Conservation (phyloP, 2,329 filamentous ascomycete species). For the Hymenoscyphus salicellus region DNA sequence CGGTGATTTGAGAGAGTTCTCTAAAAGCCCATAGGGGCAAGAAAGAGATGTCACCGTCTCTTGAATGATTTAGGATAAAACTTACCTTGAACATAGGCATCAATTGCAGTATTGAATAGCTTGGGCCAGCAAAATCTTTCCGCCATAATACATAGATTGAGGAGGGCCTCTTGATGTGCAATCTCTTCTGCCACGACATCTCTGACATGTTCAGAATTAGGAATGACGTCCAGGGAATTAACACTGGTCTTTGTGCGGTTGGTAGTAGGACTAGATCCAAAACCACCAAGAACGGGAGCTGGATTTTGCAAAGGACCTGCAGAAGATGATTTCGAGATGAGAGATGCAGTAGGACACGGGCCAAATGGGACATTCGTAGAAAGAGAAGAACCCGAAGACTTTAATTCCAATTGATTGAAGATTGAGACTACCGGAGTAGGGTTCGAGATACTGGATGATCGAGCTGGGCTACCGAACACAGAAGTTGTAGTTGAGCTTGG, state of each 20-base stretch:
- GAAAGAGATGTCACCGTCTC: not conserved
- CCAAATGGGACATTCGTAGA: too few relatives aligned
- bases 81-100: constrained; percentile 14
- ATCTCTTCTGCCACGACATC: not conserved
- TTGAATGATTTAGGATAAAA: not conserved
- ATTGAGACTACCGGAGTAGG: too few relatives aligned
- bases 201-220: not conserved
- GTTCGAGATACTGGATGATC: too few relatives aligned
- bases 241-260: not conserved
- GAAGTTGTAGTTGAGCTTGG: too few relatives aligned
- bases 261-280: constrained; percentile 2
- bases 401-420: too few relatives aligned
- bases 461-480: too few relatives aligned
- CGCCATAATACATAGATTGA: constrained; percentile 20
- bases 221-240: constrained; percentile 4
- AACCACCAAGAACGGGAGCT: not conserved
- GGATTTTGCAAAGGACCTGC: not conserved
- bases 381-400: too few relatives aligned
- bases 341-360: not conserved
- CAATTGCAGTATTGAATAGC: constrained; percentile 19
- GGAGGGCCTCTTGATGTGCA: constrained; percentile 15
- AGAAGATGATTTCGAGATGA: not conserved
- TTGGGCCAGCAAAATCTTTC: constrained; percentile 20
- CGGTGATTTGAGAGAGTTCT: too few relatives aligned
- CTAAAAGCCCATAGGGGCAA: not conserved